A percentile compares a stretch with the other conserved stretches of the same genome.
These are phyloP conservation scores for Urochloa ruziziensis DNA, from an alignment of 176 grass and related monocot genomes.

Conservation along the genomic window DNA sequence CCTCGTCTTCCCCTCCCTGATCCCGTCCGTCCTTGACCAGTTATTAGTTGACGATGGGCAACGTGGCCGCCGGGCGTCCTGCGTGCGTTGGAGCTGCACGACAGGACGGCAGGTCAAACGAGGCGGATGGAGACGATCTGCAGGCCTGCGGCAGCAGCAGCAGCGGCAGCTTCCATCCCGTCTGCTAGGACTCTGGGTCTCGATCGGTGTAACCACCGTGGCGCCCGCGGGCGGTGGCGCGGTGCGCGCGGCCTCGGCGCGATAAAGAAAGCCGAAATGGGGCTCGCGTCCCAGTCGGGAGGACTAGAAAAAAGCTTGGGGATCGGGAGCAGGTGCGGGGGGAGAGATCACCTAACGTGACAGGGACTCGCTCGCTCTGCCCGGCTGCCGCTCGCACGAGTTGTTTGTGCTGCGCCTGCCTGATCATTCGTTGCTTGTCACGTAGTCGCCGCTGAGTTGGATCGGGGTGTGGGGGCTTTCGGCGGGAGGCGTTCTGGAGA, in stretches of 20 bases:
- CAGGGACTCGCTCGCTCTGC: not conserved
- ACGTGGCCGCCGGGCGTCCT: conserved; percentile 23
- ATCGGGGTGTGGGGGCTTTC: not conserved
- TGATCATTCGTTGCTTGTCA: not conserved
- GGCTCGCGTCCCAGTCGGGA: not conserved
- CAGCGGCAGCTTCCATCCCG: not conserved
- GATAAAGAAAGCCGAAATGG: conserved; percentile 27
- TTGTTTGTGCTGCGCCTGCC: too few relatives aligned
- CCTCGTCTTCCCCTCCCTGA: too few relatives aligned
- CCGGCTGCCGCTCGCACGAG: too few relatives aligned
- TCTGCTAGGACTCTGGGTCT: too few relatives aligned
- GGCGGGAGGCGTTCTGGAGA: too few relatives aligned
- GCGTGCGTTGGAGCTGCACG: not conserved
- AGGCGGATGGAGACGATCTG: not conserved
- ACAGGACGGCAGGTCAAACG: conserved; percentile 34
- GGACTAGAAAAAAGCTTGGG: not conserved
- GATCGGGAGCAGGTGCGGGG: not conserved
- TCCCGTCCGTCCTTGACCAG: not conserved
- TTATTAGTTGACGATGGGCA: too few relatives aligned
- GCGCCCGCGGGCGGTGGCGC: not conserved
- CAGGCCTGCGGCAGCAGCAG: not conserved
- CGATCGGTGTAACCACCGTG: conserved; percentile 41
- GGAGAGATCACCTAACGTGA: conserved; percentile 39
- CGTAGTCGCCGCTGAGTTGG: not conserved
- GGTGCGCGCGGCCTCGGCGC: conserved; percentile 13